These are phyloP conservation scores for Nevesoporus exiguus DNA, from an alignment of 768 basidiomycete species.

Conservation along the genomic window DNA sequence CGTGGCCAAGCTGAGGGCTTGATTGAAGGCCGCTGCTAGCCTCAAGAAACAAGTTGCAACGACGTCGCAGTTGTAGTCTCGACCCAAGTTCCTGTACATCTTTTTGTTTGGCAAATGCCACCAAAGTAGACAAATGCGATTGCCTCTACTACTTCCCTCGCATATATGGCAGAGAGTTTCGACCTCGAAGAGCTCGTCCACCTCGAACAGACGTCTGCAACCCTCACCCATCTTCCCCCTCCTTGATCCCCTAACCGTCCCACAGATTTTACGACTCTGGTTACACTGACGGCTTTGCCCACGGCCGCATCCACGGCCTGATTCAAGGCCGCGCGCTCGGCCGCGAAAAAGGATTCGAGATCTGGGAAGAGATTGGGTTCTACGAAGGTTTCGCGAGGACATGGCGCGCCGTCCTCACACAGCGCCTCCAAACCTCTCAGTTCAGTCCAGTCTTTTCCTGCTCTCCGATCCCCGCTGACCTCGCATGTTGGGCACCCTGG, in stretches of 20 bases:
- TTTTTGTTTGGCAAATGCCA: neutral
- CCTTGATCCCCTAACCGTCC: neutral
- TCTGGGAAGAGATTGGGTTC: slow-evolving; percentile 97
- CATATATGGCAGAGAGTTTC: slow-evolving; percentile 29
- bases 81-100: neutral
- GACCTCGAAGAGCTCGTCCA: slow-evolving; percentile 60
- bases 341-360: slow-evolving; percentile 86
- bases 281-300: slow-evolving; percentile 71
- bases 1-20: slow-evolving; percentile 5
- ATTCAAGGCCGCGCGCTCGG: slow-evolving; percentile 91
- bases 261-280: slow-evolving; percentile 78
- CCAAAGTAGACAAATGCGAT: too few species aligned
- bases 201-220: slow-evolving; percentile 58
- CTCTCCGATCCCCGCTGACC: neutral
- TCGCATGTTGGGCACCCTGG: too few species aligned
- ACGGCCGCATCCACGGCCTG: slow-evolving; percentile 85
- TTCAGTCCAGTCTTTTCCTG: too few species aligned
- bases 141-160: neutral
- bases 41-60: neutral
- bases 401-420: slow-evolving; percentile 56
- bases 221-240: neutral
- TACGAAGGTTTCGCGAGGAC: slow-evolving; percentile 81
- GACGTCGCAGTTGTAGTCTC: neutral
- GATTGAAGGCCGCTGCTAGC: too few species aligned
- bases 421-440: slow-evolving; percentile 24